phyloP scores from a whole-genome alignment of 495 filamentous ascomycete genomes.

The Bryoglossum gracile region DNA sequence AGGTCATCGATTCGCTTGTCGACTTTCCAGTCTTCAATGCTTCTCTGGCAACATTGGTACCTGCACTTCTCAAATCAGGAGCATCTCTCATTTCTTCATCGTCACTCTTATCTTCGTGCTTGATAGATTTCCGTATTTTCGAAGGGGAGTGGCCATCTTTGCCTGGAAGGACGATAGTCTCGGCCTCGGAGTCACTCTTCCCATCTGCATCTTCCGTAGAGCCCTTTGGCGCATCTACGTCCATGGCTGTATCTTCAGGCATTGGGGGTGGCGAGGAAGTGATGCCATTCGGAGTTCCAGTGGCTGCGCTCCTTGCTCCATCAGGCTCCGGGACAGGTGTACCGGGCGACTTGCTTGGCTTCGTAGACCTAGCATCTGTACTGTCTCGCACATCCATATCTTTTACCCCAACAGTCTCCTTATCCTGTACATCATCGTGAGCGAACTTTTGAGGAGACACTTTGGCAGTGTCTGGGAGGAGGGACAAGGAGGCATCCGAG shows the following conservation, averaged over 20 bases:
- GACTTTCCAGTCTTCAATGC: slow-evolving; percentile 22
- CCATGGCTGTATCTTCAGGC: slow-evolving; percentile 14
- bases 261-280: slow-evolving; percentile 19
- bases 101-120: slow-evolving; percentile 59
- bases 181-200: slow-evolving; percentile 68
- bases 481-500: slow-evolving; percentile 26
- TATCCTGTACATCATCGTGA: slow-evolving; percentile 22
- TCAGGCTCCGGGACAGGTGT: slow-evolving; percentile 7
- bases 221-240: slow-evolving; percentile 16
- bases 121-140: slow-evolving; percentile 61
- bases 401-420: slow-evolving; percentile 17
- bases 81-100: slow-evolving; percentile 31
- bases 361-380: slow-evolving; percentile 7
- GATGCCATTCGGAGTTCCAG: slow-evolving; percentile 18
- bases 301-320: slow-evolving; percentile 4
- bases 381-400: slow-evolving; percentile 22
- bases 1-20: slow-evolving; percentile 11
- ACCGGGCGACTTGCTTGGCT: slow-evolving; percentile 7
- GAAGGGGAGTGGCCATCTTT: slow-evolving; percentile 63
- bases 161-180: slow-evolving; percentile 70
- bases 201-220: slow-evolving; percentile 28
- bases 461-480: slow-evolving; percentile 22
- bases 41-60: slow-evolving; percentile 14
- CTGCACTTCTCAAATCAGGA: slow-evolving; percentile 28
- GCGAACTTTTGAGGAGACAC: slow-evolving; percentile 22